These are phyloP conservation scores for Violaceomyces palustris DNA, from an alignment of 1,284 basidiomycete genomes.

Conservation along the genomic window DNA sequence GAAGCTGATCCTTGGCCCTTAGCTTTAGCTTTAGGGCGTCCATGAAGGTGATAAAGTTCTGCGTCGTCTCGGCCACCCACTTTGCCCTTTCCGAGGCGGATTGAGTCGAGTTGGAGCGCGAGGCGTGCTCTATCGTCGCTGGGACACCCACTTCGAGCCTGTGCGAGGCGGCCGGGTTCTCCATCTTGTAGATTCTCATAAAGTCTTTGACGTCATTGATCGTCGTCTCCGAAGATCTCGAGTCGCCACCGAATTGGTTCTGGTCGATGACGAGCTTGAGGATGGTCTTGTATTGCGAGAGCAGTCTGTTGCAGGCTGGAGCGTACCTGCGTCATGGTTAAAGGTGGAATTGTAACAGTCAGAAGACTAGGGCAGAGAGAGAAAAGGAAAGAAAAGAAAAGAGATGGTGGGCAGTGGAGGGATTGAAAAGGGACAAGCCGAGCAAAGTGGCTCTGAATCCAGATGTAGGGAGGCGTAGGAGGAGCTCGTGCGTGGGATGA, in stretches of 20 bases:
- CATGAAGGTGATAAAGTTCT: conserved; percentile 95
- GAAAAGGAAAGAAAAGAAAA: too few relatives aligned
- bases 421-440: too few relatives aligned
- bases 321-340: conserved; percentile 63
- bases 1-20: conserved; percentile 91
- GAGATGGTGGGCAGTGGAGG: too few relatives aligned
- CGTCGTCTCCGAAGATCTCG: conserved; percentile 14
- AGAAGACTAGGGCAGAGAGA: not conserved
- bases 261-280: conserved; percentile 83
- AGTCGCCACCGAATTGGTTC: too few relatives aligned
- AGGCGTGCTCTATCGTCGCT: conserved; percentile 83
- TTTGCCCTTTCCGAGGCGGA: conserved; percentile 75
- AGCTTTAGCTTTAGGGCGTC: conserved; percentile 88
- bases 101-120: conserved; percentile 59
- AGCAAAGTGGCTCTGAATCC: too few relatives aligned
- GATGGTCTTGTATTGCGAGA: conserved; percentile 96
- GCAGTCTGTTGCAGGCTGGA: conserved; percentile 81
- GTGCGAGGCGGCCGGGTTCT: conserved; percentile 85
- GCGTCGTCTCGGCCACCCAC: conserved; percentile 97
- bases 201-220: conserved; percentile 59
- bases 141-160: conserved; percentile 86
- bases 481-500: too few relatives aligned
- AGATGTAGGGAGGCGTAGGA: too few relatives aligned
- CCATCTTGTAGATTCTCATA: conserved; percentile 89
- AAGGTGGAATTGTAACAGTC: not conserved